A percentile compares a stretch with the other conserved stretches of the same genome.
phyloP scores from a whole-genome alignment of 345 rosid genomes.

The Abelmoschus esculentus region DNA sequence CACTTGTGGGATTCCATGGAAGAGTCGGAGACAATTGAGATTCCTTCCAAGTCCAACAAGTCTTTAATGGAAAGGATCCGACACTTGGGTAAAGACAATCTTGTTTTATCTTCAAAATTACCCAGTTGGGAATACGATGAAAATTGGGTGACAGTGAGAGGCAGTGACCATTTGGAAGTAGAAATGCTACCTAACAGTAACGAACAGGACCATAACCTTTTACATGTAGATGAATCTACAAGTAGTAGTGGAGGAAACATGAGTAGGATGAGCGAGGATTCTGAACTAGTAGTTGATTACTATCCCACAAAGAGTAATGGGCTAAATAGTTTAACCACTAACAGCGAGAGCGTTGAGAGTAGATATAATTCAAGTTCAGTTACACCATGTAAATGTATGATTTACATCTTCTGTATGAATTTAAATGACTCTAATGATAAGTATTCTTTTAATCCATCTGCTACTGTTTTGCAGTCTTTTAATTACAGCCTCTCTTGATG shows the following conservation, averaged over 20 bases:
- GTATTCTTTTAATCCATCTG: background rate
- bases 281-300: background rate
- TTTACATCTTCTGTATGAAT: background rate
- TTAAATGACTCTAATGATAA: background rate
- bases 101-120: background rate
- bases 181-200: background rate
- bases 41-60: background rate
- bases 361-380: background rate
- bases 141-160: conserved; percentile 44
- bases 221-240: background rate
- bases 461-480: background rate
- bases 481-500: background rate
- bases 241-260: background rate
- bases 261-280: conserved; percentile 6
- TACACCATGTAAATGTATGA: background rate
- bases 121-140: conserved; percentile 33
- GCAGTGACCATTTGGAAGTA: conserved; percentile 12
- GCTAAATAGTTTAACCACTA: background rate
- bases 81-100: conserved; percentile 19
- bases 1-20: conserved; percentile 29
- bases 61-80: conserved; percentile 31
- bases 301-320: background rate
- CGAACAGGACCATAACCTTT: background rate
- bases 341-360: background rate
- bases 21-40: conserved; percentile 8